These are phyloP conservation scores for Penicillium odoratum DNA, from an alignment of 495 filamentous ascomycete species.

Conservation along the genomic window DNA sequence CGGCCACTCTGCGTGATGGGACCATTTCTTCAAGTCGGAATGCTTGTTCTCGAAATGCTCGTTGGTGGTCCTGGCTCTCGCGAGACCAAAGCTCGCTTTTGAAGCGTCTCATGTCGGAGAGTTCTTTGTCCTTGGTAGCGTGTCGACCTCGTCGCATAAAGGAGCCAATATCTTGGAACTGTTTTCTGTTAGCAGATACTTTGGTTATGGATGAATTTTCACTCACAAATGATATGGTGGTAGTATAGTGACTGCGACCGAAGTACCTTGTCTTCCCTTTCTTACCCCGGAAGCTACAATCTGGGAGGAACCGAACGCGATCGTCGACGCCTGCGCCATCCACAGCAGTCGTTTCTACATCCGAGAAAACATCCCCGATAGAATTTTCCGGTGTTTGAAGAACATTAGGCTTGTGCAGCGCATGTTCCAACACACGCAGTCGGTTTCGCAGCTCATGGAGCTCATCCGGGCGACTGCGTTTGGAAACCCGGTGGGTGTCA, in stretches of 20 bases:
- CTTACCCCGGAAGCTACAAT: slow-evolving; percentile 47
- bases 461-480: slow-evolving; percentile 33
- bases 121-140: slow-evolving; percentile 31
- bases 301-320: slow-evolving; percentile 31
- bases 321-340: slow-evolving; percentile 35
- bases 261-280: slow-evolving; percentile 49
- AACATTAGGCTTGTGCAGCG: slow-evolving; percentile 24
- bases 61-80: slow-evolving; percentile 37
- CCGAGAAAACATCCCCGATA: slow-evolving; percentile 26
- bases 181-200: slow-evolving; percentile 16
- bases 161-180: slow-evolving; percentile 48
- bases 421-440: slow-evolving; percentile 32
- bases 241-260: slow-evolving; percentile 47
- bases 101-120: slow-evolving; percentile 34
- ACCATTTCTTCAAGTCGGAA: slow-evolving; percentile 44
- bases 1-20: slow-evolving; percentile 49
- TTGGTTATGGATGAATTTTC: not conserved
- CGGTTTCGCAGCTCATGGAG: slow-evolving; percentile 36
- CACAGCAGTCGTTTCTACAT: slow-evolving; percentile 16
- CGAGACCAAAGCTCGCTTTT: slow-evolving; percentile 33
- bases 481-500: slow-evolving; percentile 28
- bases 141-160: slow-evolving; percentile 45
- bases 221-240: slow-evolving; percentile 49
- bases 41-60: slow-evolving; percentile 42
- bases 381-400: slow-evolving; percentile 32